Conservation (phyloP, 1,139 yeast genomes). For the Debaryomyces psychrophilus region DNA sequence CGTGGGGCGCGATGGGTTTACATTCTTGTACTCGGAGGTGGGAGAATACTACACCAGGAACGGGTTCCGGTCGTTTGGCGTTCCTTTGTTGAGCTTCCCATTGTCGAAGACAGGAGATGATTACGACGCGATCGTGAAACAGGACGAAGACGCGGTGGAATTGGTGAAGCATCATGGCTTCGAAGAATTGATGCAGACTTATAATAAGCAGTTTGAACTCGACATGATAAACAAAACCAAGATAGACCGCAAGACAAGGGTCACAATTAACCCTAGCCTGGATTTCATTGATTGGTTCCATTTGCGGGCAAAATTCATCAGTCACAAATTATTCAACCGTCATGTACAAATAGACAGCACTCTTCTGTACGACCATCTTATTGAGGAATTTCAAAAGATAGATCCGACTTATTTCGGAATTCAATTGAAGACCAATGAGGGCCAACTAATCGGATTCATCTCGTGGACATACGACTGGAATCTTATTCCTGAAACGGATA, state of each 20-base stretch:
- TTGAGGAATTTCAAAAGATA: conserved; percentile 21
- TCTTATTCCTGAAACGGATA: conserved; percentile 9
- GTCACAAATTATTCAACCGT: conserved; percentile 32
- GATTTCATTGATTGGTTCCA: conserved; percentile 50
- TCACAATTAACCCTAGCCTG: conserved; percentile 33
- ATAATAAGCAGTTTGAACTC: conserved; percentile 24
- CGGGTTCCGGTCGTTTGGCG: conserved; percentile 59
- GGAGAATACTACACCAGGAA: conserved; percentile 64
- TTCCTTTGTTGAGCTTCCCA: conserved; percentile 34
- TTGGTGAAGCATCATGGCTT: conserved; percentile 37
- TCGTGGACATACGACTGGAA: conserved; percentile 48
- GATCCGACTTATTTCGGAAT: conserved; percentile 40
- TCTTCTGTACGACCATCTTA: conserved; percentile 30
- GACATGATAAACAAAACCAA: conserved; percentile 22
- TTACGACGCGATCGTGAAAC: neutral
- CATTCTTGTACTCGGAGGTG: conserved; percentile 69
- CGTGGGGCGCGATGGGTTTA: conserved; percentile 43
- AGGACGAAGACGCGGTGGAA: conserved; percentile 13
- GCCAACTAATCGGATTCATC: conserved; percentile 32
- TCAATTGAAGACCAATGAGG: conserved; percentile 21
- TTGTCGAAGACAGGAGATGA: conserved; percentile 2
- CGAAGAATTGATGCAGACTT: conserved; percentile 27
- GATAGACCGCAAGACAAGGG: conserved; percentile 33
- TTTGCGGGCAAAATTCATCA: conserved; percentile 41
- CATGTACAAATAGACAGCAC: conserved; percentile 23